phyloP scores from a whole-genome alignment of 306 rosid species.

The Fragaria vesca region DNA sequence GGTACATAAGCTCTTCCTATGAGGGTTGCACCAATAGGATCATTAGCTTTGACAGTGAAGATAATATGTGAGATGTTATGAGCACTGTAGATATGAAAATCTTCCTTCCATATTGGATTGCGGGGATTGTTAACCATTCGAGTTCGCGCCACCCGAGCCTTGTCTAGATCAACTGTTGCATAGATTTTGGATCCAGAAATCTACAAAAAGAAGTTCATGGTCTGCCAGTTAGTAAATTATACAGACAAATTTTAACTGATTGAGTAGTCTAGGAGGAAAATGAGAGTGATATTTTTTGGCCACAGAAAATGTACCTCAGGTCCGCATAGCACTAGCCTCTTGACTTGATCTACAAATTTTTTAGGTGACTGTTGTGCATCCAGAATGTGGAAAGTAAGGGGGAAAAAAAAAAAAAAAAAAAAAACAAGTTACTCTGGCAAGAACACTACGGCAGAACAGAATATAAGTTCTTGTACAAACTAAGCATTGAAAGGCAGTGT shows the following conservation, averaged over 20 bases:
- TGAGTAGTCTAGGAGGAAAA: not conserved
- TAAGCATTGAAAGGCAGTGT: not conserved
- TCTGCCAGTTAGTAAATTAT: not conserved
- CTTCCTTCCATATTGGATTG: constrained; percentile 56
- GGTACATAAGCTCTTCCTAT: constrained; percentile 75
- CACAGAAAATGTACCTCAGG: constrained; percentile 50
- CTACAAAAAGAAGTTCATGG: constrained; percentile 31
- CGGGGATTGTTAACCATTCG: constrained; percentile 41
- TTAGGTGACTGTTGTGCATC: constrained; percentile 38
- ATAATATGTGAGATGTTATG: constrained; percentile 54
- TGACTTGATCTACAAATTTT: constrained; percentile 50
- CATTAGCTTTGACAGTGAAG: constrained; percentile 68
- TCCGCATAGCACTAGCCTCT: constrained; percentile 53
- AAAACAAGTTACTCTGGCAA: not conserved
- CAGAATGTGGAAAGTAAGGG: not conserved
- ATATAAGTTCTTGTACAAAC: not conserved
- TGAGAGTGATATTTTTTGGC: constrained; percentile 6
- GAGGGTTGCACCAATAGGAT: constrained; percentile 66
- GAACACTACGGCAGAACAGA: not conserved
- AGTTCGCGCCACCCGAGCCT: constrained; percentile 57
- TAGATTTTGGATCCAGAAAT: constrained; percentile 62
- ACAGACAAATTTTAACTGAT: not conserved
- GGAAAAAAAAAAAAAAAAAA: not conserved
- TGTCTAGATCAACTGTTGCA: constrained; percentile 82
- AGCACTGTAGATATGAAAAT: constrained; percentile 62